phyloP scores from a whole-genome alignment of 345 rosid species.

The Gossypium mustelinum region DNA sequence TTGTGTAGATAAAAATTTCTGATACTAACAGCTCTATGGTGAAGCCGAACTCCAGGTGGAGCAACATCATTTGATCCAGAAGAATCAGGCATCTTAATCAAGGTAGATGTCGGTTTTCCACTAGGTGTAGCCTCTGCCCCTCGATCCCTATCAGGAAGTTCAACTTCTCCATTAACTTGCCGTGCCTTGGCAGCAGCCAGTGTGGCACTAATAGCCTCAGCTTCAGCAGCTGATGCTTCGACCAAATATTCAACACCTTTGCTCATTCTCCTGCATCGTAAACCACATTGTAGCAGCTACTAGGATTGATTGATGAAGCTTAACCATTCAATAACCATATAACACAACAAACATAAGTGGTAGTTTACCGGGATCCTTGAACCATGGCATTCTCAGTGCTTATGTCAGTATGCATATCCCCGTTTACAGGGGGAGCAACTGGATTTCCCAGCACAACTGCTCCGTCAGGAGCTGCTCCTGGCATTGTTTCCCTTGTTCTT shows the following conservation, averaged over 20 bases:
- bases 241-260: slow-evolving; percentile 97
- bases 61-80: slow-evolving; percentile 46
- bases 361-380: slow-evolving; percentile 65
- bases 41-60: slow-evolving; percentile 86
- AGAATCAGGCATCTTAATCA: slow-evolving; percentile 69
- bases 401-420: slow-evolving; percentile 87
- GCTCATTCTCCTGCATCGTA: slow-evolving; percentile 57
- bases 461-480: slow-evolving; percentile 68
- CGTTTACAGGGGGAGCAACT: slow-evolving; percentile 92
- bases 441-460: slow-evolving; percentile 88
- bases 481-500: slow-evolving; percentile 57
- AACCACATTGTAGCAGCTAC: slow-evolving; percentile 20
- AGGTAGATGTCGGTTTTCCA: slow-evolving; percentile 64
- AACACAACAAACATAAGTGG: slow-evolving; percentile 5
- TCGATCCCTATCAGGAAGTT: slow-evolving; percentile 77
- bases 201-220: slow-evolving; percentile 97
- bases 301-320: slow-evolving; percentile 14
- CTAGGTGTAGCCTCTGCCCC: slow-evolving; percentile 94
- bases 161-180: slow-evolving; percentile 86
- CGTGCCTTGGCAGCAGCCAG: slow-evolving; percentile 97
- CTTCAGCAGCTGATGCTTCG: slow-evolving; percentile 98
- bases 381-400: slow-evolving; percentile 91
- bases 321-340: slow-evolving; percentile 1
- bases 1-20: background rate
- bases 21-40: slow-evolving; percentile 90